Conservation (phyloP, 257 asterid species). For the Solanum paucissectum region DNA sequence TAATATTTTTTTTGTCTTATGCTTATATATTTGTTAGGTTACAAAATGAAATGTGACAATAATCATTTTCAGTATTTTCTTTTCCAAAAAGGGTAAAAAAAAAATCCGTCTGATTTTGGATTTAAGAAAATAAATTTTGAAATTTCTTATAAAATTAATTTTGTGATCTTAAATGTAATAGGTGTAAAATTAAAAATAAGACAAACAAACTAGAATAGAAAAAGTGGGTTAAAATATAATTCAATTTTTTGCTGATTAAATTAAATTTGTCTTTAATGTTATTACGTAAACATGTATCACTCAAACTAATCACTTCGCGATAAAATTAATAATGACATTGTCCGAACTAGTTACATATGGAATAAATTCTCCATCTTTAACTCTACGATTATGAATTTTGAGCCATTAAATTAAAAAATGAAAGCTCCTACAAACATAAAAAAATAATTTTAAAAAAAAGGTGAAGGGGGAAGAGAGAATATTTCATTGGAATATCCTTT, state of each 20-base stretch:
- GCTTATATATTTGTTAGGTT: neutral
- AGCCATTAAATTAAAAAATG: no score
- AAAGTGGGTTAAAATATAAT: neutral
- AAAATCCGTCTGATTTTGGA: no score
- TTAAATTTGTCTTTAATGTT: neutral
- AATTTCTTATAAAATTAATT: no score
- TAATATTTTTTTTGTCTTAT: neutral
- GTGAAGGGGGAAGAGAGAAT: no score
- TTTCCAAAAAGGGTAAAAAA: neutral
- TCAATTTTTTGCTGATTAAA: neutral
- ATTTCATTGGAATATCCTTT: neutral
- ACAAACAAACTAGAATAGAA: fast-evolving
- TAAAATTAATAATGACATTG: no score
- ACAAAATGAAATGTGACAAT: neutral
- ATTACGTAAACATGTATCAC: no score
- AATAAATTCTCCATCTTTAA: neutral
- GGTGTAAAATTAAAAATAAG: neutral
- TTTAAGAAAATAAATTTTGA: no score
- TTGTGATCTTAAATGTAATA: no score
- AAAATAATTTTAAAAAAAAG: no score
- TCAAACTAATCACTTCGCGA: no score
- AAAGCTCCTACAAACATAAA: no score
- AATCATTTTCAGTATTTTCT: neutral
- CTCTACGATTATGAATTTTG: no score
- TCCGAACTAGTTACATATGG: neutral